Percentiles rank a stretch among this genome's conserved stretches.
These are phyloP conservation scores for Sporothrix variecibatus DNA, from an alignment of 2,329 filamentous ascomycete species.

Conservation along the genomic window DNA sequence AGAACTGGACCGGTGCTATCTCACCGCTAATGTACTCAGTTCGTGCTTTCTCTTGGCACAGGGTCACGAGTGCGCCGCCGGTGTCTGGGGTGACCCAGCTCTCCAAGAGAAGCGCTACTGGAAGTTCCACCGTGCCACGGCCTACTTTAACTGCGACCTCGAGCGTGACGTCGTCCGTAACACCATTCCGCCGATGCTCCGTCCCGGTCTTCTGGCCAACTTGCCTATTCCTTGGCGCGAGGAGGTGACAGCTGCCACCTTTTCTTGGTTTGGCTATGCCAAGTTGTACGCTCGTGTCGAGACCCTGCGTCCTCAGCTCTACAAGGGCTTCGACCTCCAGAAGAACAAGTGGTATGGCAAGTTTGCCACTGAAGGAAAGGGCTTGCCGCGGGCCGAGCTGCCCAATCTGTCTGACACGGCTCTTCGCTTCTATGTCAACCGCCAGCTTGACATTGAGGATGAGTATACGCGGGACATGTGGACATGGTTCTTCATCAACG, in stretches of 20 bases:
- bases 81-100: background rate
- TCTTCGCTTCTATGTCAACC: background rate
- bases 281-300: background rate
- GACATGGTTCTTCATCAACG: slow-evolving; percentile 6
- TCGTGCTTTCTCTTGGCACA: background rate
- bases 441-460: background rate
- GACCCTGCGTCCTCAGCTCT: background rate
- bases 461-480: slow-evolving; percentile 2
- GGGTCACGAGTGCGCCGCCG: background rate
- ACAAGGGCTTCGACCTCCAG: slow-evolving; percentile 1
- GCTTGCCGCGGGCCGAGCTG: background rate
- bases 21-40: background rate
- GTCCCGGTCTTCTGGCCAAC: background rate
- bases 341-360: slow-evolving; percentile 13
- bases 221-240: background rate
- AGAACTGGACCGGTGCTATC: slow-evolving; percentile 7
- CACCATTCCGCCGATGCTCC: background rate
- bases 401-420: background rate
- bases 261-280: background rate
- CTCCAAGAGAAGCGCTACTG: slow-evolving; percentile 1
- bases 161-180: background rate
- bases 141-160: background rate
- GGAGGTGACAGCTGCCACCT: background rate
- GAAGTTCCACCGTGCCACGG: background rate
- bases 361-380: slow-evolving; percentile 1